phyloP scores from a whole-genome alignment of 768 basidiomycete species.

The Holtermannia corniformis region DNA sequence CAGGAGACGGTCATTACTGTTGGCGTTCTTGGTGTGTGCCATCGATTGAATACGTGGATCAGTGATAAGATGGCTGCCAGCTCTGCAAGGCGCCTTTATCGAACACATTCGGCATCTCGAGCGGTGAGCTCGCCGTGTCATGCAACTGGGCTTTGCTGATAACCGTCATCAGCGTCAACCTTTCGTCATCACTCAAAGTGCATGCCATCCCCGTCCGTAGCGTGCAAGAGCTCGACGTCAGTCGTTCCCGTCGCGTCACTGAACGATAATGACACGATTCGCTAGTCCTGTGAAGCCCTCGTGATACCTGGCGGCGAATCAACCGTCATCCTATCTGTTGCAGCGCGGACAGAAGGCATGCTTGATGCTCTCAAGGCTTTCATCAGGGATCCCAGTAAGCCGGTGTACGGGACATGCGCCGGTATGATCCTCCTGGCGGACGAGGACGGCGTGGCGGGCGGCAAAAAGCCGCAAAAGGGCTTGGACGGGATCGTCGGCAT shows the following conservation, averaged over 20 bases:
- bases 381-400: slow-evolving; percentile 50
- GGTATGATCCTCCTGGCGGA: slow-evolving; percentile 78
- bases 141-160: slow-evolving; percentile 41
- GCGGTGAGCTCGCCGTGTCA: slow-evolving; percentile 45
- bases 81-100: slow-evolving; percentile 83
- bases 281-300: slow-evolving; percentile 59
- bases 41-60: no score
- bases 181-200: slow-evolving; percentile 1
- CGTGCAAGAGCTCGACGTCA: slow-evolving; percentile 54
- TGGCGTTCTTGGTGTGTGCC: slow-evolving; percentile 29
- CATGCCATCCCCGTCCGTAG: slow-evolving; percentile 55
- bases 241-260: neutral
- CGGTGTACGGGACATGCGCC: slow-evolving; percentile 93
- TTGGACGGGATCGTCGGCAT: slow-evolving; percentile 64
- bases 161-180: slow-evolving; percentile 1
- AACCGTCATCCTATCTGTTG: slow-evolving; percentile 69
- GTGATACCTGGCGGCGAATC: slow-evolving; percentile 96
- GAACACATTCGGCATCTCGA: slow-evolving; percentile 70
- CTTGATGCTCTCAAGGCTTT: slow-evolving; percentile 70
- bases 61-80: no score
- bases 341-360: slow-evolving; percentile 63
- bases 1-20: slow-evolving; percentile 11
- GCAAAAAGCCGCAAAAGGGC: slow-evolving; percentile 78
- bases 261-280: neutral
- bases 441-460: slow-evolving; percentile 55